A percentile compares a stretch with the other conserved stretches of the same genome.
phyloP scores from a whole-genome alignment of 2,329 filamentous ascomycete species.

The Septoria linicola region DNA sequence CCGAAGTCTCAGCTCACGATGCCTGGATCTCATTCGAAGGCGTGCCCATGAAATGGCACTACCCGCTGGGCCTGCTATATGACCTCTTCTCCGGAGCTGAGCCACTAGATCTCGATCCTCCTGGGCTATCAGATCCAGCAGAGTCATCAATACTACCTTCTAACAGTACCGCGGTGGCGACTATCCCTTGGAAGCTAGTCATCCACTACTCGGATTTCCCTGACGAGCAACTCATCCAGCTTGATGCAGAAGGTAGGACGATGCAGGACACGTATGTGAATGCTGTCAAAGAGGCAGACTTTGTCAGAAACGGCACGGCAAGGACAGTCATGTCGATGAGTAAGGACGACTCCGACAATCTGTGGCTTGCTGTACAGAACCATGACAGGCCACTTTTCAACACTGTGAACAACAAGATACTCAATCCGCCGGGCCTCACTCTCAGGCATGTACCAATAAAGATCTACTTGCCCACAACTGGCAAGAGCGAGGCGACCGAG shows the following conservation, averaged over 20 bases:
- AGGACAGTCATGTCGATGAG: conserved; percentile 87
- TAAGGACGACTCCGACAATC: conserved; percentile 74
- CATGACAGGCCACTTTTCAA: conserved; percentile 73
- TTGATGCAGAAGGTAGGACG: conserved; percentile 55
- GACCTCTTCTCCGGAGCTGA: conserved; percentile 65
- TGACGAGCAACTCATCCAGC: conserved; percentile 56
- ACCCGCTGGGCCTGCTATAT: conserved; percentile 66
- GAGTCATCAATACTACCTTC: conserved; percentile 16
- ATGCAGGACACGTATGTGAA: conserved; percentile 68
- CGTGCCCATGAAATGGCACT: conserved; percentile 70
- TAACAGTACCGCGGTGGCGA: conserved; percentile 10
- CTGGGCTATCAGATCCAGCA: conserved; percentile 2
- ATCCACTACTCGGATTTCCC: conserved; percentile 62
- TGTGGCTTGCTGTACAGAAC: conserved; percentile 78
- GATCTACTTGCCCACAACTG: conserved; percentile 70
- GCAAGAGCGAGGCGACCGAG: conserved; percentile 39
- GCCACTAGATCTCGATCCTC: conserved; percentile 39
- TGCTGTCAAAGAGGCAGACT: conserved; percentile 77
- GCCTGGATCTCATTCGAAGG: conserved; percentile 67
- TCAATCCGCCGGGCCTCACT: conserved; percentile 68
- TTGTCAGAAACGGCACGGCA: conserved; percentile 80
- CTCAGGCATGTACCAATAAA: conserved; percentile 84
- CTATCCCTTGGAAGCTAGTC: conserved; percentile 62
- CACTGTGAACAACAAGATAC: conserved; percentile 71
- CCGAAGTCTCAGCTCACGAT: conserved; percentile 51